Base-by-base conservation (phyloP, 1,139 yeast species). In the Blastobotrys elegans region DNA sequence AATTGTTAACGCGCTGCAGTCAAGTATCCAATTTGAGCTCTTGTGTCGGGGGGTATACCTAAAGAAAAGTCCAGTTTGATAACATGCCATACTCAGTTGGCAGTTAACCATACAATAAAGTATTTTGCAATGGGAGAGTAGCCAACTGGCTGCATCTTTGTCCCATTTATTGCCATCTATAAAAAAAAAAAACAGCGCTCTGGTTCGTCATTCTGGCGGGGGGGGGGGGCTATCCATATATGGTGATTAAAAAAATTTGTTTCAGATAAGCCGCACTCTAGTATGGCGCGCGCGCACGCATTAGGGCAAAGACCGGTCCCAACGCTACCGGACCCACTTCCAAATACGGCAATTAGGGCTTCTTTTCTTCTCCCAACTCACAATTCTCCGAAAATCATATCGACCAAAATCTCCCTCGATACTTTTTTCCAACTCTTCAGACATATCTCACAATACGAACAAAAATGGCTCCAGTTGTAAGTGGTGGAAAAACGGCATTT, bases 391-490 rank as follows among this genome's bases (percentile, higher is more conserved):
- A n/a, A 35, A 35, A 14, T 34, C 3, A 20, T n/a, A 14, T 35
- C 14, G n/a, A 6, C 17, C 6, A 10, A 3, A 8, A 7, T 13
- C 2, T 27, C 24, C 37, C 14, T 13, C 21, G 13, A 16, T 40
- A 8, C 17, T 13, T 18, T 14, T 17, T 24, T 31, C 17, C 31
- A 22, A 24, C n/a, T 11, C 22, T 26, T 13, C 27, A 43, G 24
- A 32, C 35, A 30, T 13, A 17, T 29, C 33, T 30, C 33, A 30
- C 40, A 37, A 13, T 30, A 11, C 11, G 16, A 27, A 18, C 17
- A 57, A 77, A 67, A 77, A 84, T 84, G 94, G 94, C 94, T 79
- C 94, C 94, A 81, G 82, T 82, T 71, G 92, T 84, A 84, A 71
- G 92, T 26, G 17, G 84, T 71, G 29, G 48, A 4, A 4, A 7